Conservation (phyloP, 2,329 filamentous ascomycete genomes). For the Ophiostoma novo-ulmi region DNA sequence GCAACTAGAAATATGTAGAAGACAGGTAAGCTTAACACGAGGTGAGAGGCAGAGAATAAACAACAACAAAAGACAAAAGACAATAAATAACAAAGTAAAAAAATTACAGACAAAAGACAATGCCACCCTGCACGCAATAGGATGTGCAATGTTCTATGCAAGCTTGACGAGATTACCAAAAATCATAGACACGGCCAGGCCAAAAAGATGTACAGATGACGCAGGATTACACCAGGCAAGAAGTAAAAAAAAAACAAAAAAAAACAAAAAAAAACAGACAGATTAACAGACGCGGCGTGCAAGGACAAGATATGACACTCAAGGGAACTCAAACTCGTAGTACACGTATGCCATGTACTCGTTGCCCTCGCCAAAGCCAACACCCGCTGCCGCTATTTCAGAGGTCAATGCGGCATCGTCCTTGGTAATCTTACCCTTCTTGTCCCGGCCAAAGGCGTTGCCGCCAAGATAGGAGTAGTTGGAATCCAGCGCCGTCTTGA, state of each 20-base stretch:
- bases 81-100: background rate
- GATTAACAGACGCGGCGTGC: background rate
- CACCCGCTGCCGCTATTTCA: constrained; percentile 74
- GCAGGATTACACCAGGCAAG: background rate
- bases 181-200: background rate
- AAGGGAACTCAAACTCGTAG: constrained; percentile 82
- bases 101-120: background rate
- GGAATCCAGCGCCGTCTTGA: constrained; percentile 71
- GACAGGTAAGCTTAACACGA: background rate
- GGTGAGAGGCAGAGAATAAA: background rate
- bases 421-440: constrained; percentile 85
- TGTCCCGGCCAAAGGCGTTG: constrained; percentile 89
- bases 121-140: background rate
- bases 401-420: constrained; percentile 75
- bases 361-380: constrained; percentile 61
- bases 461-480: constrained; percentile 89
- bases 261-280: background rate
- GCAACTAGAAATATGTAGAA: background rate
- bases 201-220: background rate
- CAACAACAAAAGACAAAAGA: background rate
- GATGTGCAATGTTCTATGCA: constrained; percentile 5
- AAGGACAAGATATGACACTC: background rate
- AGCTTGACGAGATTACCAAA: background rate
- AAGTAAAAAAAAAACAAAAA: background rate
- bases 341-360: constrained; percentile 97